Evolutionary conservation across 805 yeast genomes (phyloP), one percentile per base, ranked within the genome.

Genomic region (Candida nemodendra): DNA sequence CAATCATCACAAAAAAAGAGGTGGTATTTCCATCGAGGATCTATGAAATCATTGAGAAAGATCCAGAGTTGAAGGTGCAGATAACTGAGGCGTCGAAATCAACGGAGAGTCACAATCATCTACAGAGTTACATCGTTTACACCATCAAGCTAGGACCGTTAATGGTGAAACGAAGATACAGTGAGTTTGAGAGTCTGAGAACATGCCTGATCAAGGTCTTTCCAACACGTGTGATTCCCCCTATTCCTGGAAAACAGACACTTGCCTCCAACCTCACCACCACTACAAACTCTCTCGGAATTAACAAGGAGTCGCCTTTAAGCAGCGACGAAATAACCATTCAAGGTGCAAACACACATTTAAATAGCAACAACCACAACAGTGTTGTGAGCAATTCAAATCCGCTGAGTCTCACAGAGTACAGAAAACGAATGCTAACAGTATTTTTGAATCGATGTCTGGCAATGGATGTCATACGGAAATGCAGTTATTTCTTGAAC

Each of bases 161-260:
- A 28, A 67, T 72, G 12, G 90, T 88, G 4, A 78, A 90, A 32
- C 69, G 99, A 51, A 71, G 98, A 30, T 93, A 93, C 59, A 84
- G 95, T 23, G 99, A 93, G 58, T 93, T 93, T 58, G 96, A 87
- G 54, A 78, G 85, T 34, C 69, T 93, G 30, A 70, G 96, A 44
- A 81, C 78, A 27, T 73, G 84, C 4, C 67, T 93, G 16, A 68
- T 79, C 3, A 79, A 82, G 49, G 64, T 86, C 26, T 83, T 84
- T 47, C 97, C 99, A 3, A 78, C 93, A 3, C 57, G 80, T 4
- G 74, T 93, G 3, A 78, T 93, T 4, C 99, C 99, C 5, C 97
- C 98, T 1, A 91, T 93, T 8, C 99, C 99, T 0, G 84, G 81
- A 59, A 85, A 85, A 57, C 91, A 84, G 58, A 71, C 85, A 12